phyloP scores from a whole-genome alignment of 495 filamentous ascomycete species.

The Rhizodiscina lignyota region DNA sequence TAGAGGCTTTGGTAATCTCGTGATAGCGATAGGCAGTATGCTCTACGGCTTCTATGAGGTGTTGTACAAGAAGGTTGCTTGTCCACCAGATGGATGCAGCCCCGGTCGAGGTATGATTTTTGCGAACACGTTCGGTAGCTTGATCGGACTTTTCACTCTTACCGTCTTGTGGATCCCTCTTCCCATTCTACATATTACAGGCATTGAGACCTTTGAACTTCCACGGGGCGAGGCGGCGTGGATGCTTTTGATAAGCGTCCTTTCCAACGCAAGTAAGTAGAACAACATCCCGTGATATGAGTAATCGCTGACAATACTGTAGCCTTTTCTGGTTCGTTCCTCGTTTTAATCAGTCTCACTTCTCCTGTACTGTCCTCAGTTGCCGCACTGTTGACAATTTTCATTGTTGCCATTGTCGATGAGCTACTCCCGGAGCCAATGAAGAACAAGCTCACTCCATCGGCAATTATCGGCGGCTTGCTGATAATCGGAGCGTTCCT shows the following conservation, averaged over 20 bases:
- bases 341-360: conserved; percentile 81
- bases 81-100: conserved; percentile 75
- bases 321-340: conserved; percentile 83
- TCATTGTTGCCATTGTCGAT: conserved; percentile 83
- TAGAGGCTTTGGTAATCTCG: conserved; percentile 64
- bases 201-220: conserved; percentile 66
- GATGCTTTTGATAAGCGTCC: conserved; percentile 62
- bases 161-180: conserved; percentile 82
- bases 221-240: conserved; percentile 60
- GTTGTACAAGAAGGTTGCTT: conserved; percentile 80
- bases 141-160: conserved; percentile 75
- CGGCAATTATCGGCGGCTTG: conserved; percentile 65
- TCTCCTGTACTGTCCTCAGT: conserved; percentile 84
- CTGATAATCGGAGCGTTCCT: conserved; percentile 77
- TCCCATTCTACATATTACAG: conserved; percentile 61
- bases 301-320: conserved; percentile 1
- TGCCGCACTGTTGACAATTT: conserved; percentile 85
- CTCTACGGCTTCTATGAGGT: conserved; percentile 97
- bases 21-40: conserved; percentile 86
- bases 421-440: conserved; percentile 50
- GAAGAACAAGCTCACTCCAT: conserved; percentile 53
- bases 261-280: conserved; percentile 63
- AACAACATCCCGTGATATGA: neutral
- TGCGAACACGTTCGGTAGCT: conserved; percentile 73
- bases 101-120: conserved; percentile 77